A percentile compares a stretch with the other conserved stretches of the same genome.
These are phyloP conservation scores for Spergularia azorica DNA, from an alignment of 179 eudicot genomes.

Conservation along the genomic window DNA sequence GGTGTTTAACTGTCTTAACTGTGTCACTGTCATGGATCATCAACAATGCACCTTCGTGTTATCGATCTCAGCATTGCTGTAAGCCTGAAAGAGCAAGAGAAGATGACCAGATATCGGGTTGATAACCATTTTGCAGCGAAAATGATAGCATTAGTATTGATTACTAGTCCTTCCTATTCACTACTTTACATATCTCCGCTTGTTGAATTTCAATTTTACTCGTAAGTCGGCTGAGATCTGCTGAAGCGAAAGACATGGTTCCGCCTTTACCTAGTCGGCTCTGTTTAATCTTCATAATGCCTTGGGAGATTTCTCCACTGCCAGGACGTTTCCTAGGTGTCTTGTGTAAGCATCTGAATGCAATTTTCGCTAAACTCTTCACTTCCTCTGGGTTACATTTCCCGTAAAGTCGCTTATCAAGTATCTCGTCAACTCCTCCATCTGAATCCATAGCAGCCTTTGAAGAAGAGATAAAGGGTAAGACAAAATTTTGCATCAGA, in stretches of 20 bases:
- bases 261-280: slow-evolving; percentile 50
- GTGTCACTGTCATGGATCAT: slow-evolving; percentile 7
- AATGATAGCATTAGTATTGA: background rate
- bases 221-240: slow-evolving; percentile 49
- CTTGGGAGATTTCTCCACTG: slow-evolving; percentile 72
- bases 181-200: slow-evolving; percentile 56
- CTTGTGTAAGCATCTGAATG: slow-evolving; percentile 74
- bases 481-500: slow-evolving; percentile 11
- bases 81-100: background rate
- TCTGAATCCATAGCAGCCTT: slow-evolving; percentile 89
- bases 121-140: background rate
- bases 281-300: slow-evolving; percentile 64
- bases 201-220: slow-evolving; percentile 73
- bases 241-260: slow-evolving; percentile 60
- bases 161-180: slow-evolving; percentile 43
- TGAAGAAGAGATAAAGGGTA: background rate
- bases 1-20: background rate
- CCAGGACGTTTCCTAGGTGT: slow-evolving; percentile 78
- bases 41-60: slow-evolving; percentile 6
- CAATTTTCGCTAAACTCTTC: slow-evolving; percentile 68
- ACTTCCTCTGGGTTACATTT: slow-evolving; percentile 61
- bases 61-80: background rate
- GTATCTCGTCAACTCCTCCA: slow-evolving; percentile 92
- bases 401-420: slow-evolving; percentile 67
- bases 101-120: background rate